Conservation (phyloP, 768 basidiomycete species). For the Erythrobasidium yunnanense region DNA sequence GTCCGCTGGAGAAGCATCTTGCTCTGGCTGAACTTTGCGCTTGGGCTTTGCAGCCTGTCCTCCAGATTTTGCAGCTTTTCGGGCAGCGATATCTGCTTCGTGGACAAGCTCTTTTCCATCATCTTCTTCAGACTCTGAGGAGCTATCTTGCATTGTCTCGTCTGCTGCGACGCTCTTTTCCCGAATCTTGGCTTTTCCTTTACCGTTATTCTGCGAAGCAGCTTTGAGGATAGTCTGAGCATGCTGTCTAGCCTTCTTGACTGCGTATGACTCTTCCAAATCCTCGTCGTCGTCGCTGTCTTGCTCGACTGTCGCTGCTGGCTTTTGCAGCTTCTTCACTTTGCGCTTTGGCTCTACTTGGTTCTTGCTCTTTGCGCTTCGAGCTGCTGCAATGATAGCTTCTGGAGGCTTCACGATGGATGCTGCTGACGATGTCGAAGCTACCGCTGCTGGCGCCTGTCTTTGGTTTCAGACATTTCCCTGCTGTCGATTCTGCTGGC, state of each 20-base stretch:
- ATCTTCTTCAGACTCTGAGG: not conserved
- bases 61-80: not conserved
- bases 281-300: not conserved
- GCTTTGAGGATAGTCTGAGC: not conserved
- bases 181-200: not conserved
- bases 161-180: not conserved
- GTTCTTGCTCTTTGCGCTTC: not conserved
- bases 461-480: not conserved
- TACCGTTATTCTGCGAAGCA: not conserved
- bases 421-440: not conserved
- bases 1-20: not conserved
- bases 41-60: not conserved
- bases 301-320: not conserved
- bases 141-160: no score
- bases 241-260: not conserved
- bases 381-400: not conserved
- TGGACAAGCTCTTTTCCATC: not conserved
- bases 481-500: not conserved
- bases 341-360: not conserved
- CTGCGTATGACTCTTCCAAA: not conserved
- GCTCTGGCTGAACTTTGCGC: not conserved
- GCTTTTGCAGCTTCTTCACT: not conserved
- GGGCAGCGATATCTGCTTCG: not conserved
- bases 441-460: not conserved
- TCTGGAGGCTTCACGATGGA: constrained; percentile 4